A percentile compares a stretch with the other conserved stretches of the same genome.
These are phyloP conservation scores for Neurospora sp. DNA, from an alignment of 495 filamentous ascomycete genomes.

Conservation along the genomic window DNA sequence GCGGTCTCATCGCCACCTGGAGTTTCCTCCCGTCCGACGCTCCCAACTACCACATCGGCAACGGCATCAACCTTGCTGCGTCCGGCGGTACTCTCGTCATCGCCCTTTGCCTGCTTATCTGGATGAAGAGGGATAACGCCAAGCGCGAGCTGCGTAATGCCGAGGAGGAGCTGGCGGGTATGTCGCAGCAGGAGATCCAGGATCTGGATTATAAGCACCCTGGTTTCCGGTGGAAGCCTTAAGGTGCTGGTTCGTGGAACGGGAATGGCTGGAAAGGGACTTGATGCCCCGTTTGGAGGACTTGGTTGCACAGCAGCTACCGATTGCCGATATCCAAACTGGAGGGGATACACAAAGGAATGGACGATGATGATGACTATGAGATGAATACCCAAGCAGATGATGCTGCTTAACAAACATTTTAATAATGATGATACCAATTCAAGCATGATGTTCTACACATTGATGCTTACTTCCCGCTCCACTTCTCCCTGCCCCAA, in stretches of 20 bases:
- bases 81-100: constrained; percentile 42
- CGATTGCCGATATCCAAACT: not conserved
- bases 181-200: constrained; percentile 47
- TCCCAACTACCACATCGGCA: constrained; percentile 63
- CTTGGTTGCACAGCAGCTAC: not conserved
- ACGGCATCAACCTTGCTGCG: constrained; percentile 62
- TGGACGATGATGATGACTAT: not conserved
- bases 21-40: constrained; percentile 53
- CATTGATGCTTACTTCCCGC: too few species aligned
- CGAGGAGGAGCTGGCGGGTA: constrained; percentile 43
- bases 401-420: not conserved
- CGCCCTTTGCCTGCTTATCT: constrained; percentile 36
- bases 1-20: constrained; percentile 64
- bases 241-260: not conserved
- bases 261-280: not conserved
- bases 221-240: constrained; percentile 54
- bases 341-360: not conserved
- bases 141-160: constrained; percentile 43
- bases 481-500: too few species aligned
- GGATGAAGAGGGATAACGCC: constrained; percentile 57
- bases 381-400: not conserved
- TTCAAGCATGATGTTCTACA: not conserved
- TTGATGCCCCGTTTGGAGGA: not conserved
- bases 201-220: constrained; percentile 68
- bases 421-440: not conserved